phyloP scores from a whole-genome alignment of 1,284 basidiomycete species.

The Rhodotorula sp. region DNA sequence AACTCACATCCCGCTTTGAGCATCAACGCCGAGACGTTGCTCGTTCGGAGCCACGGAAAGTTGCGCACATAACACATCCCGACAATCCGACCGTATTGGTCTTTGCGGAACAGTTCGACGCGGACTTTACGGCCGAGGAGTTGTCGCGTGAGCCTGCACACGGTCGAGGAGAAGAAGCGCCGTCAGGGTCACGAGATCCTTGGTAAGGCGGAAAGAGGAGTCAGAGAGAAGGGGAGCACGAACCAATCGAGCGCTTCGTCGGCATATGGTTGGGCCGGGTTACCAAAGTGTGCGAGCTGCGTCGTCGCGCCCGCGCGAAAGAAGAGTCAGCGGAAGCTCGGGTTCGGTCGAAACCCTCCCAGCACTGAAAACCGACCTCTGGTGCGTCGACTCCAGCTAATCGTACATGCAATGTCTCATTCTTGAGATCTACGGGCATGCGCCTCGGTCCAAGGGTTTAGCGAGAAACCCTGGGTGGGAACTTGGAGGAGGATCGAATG shows the following conservation, averaged over 20 bases:
- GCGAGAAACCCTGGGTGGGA: not conserved
- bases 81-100: constrained; percentile 1
- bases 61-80: constrained; percentile 1
- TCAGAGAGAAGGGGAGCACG: not conserved
- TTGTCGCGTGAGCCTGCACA: constrained; percentile 3
- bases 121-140: not conserved
- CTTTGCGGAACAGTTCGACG: not conserved
- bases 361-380: not conserved
- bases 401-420: not conserved
- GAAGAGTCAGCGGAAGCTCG: not conserved
- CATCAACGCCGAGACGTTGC: constrained; percentile 3
- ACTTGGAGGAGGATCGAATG: not conserved
- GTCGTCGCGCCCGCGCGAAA: too few relatives aligned
- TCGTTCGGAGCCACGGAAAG: not conserved
- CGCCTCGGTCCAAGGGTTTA: not conserved
- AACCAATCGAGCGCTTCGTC: constrained; percentile 1
- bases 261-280: not conserved
- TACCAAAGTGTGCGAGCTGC: not conserved
- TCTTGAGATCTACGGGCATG: not conserved
- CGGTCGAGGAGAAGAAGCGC: not conserved
- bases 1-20: not conserved
- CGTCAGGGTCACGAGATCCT: not conserved
- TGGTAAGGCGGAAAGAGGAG: not conserved
- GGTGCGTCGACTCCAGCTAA: not conserved
- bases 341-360: not conserved